Evolutionary conservation across 257 asterid species (phyloP).

Genomic region (Solanum peruvianum): DNA sequence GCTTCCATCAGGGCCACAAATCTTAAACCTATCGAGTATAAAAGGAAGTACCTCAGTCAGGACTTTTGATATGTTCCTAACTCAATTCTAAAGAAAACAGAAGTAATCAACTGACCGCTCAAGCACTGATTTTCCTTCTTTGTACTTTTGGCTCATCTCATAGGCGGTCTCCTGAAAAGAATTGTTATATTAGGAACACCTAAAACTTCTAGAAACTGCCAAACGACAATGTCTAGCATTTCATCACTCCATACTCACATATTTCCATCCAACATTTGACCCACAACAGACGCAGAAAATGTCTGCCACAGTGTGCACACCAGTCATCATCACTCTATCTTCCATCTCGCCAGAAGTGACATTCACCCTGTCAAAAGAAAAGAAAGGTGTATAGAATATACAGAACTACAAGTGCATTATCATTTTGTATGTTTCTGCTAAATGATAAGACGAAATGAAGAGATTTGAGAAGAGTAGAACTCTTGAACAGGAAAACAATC

Average conservation of each 20-base stretch:
- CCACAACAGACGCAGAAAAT: constrained; percentile 64
- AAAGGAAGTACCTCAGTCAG: neutral
- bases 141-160: constrained; percentile 12
- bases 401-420: neutral
- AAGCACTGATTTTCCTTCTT: constrained; percentile 18
- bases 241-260: constrained; percentile 27
- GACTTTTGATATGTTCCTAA: neutral
- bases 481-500: neutral
- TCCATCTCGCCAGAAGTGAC: constrained; percentile 56
- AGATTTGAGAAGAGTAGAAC: neutral
- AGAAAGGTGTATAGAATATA: neutral
- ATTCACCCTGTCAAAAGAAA: constrained; percentile 37
- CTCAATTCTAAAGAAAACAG: neutral
- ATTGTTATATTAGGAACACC: neutral
- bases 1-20: constrained; percentile 9
- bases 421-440: neutral
- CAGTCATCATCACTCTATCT: constrained; percentile 69
- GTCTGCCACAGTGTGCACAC: constrained; percentile 53
- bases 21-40: constrained; percentile 5
- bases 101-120: constrained; percentile 6
- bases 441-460: neutral
- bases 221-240: neutral
- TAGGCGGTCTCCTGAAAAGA: constrained; percentile 34
- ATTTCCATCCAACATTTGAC: constrained; percentile 73
- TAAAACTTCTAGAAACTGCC: neutral